Evolutionary conservation across 305 asterid species (phyloP), one percentile per base, ranked within the genome.

Genomic region (Ilex paraguariensis): DNA sequence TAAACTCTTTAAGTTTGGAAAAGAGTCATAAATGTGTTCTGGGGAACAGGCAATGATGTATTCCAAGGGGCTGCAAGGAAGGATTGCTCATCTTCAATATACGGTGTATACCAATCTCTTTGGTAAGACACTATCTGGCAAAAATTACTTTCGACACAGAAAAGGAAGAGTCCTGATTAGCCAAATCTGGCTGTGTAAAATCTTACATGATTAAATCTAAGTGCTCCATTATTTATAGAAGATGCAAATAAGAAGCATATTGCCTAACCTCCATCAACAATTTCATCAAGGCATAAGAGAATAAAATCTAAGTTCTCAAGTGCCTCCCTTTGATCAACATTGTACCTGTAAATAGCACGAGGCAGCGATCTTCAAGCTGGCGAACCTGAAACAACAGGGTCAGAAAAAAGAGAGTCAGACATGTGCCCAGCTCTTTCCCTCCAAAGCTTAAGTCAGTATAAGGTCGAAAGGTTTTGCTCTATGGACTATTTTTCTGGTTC

Each of bases 251-350:
- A 65, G 42, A 56, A 59, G 40, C 13, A 70, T 54, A 48, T 9
- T 59, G 65, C 95, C 56, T 74, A 92, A 95, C 97, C 97, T 68
- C 97, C 96, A 70, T 87, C 98, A 60, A 90, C 91, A 69, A 90
- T 90, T 75, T 85, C 98, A 16, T 92, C 98, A 63, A 92, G 88
- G 86, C 97, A 90, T 52, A 92, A 66, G 68, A 92, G 87, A 77
- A 90, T 82, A 72, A 92, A 76, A 80, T 92, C 98, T 82, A 89
- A 79, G 80, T 87, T 90, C 74, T 92, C 98, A 39, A 92, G 97
- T 31, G 98, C 95, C 82, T 89, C 98, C 66, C 90, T 85, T 66
- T 77, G 91, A 5, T 89, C 98, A 70, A 89, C 95, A 54, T 85
- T 89, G 83, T 67, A 80, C 86, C 98, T 92, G 79, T 67, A 72